Evolutionary conservation across 345 rosid species (phyloP).

Genomic region (Capsella bursapastoris): DNA sequence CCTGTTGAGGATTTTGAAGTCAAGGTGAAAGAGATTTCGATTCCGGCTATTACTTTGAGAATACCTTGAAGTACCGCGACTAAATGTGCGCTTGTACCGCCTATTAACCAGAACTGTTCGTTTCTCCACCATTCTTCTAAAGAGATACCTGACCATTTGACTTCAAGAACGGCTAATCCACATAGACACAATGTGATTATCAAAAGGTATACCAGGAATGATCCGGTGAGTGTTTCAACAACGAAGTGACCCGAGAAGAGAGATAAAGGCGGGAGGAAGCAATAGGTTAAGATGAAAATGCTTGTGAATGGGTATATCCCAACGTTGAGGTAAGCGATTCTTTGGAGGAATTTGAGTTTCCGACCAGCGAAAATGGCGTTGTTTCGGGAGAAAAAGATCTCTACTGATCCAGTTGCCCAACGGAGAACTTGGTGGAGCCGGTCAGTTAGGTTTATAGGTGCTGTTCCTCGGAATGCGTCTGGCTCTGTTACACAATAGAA

Average conservation of each 20-base stretch:
- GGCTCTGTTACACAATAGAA: conserved; percentile 70
- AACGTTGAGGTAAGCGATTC: conserved; percentile 83
- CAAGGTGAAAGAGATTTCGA: conserved; percentile 76
- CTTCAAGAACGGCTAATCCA: conserved; percentile 70
- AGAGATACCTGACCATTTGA: conserved; percentile 77
- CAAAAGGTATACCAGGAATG: conserved; percentile 68
- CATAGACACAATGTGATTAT: conserved; percentile 64
- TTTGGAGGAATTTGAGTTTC: conserved; percentile 65
- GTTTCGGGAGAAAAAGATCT: conserved; percentile 88
- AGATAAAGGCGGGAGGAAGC: conserved; percentile 82
- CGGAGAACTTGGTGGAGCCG: conserved; percentile 85
- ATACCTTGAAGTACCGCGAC: conserved; percentile 86
- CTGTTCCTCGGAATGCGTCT: conserved; percentile 82
- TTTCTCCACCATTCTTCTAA: conserved; percentile 96
- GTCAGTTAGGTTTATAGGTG: conserved; percentile 79
- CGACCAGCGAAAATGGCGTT: conserved; percentile 66
- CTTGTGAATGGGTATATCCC: conserved; percentile 88
- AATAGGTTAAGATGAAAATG: conserved; percentile 77
- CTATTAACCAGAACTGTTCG: conserved; percentile 90
- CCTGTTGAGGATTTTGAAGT: conserved; percentile 61
- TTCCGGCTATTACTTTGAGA: conserved; percentile 77
- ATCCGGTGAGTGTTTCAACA: conserved; percentile 54
- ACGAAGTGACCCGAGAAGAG: conserved; percentile 75
- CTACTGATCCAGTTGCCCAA: conserved; percentile 91
- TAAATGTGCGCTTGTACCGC: conserved; percentile 89